Evolutionary conservation across 441 rosid species (phyloP), one percentile per base, ranked within the genome.

Genomic region (Jatropha podagrica): DNA sequence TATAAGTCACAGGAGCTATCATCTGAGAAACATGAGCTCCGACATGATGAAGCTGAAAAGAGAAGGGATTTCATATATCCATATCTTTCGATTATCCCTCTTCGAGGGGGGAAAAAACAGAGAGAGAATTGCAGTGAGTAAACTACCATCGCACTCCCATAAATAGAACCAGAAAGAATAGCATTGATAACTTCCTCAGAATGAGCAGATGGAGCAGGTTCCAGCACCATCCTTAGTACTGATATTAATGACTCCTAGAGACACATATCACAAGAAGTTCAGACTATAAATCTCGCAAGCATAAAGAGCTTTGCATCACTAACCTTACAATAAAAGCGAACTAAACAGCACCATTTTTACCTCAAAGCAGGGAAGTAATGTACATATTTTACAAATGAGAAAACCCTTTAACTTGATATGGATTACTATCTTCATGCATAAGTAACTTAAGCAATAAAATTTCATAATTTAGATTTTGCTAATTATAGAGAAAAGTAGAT

Each of bases 1-100:
- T 88, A 77, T 87, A 95, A 61, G 79, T 85, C 78, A 91, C 92
- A 74, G 98, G 96, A 76, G 91, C 89, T 64, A 93, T 88, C 48
- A 85, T 74, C 79, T 75, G 84, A 61, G 94, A 85, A 82, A 77
- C 32, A 27, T 88, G 88, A 48, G 81, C 84, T 52, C 90, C 92
- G 46, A 81, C 87, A 81, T 90, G 83, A 86, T 86, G 89, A 77
- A 95, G 92, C 99, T 93, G 87, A 70, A 70, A 76, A 76, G 69
- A 62, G 17, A 77, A 79, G 66, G 42, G 65, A 56, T 18, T 20
- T 46, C n/a, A 40, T 26, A 23, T 0, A 2, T 68, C 55, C 56
- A 23, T n/a, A 74, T 41, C 38, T 23, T 56, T 61, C 40, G 66
- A 32, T 8, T 61, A 69, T 46, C 65, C 14, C 9, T 6, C 27